phyloP scores from a whole-genome alignment of 2,329 filamentous ascomycete genomes.

The Cadophora sp. region DNA sequence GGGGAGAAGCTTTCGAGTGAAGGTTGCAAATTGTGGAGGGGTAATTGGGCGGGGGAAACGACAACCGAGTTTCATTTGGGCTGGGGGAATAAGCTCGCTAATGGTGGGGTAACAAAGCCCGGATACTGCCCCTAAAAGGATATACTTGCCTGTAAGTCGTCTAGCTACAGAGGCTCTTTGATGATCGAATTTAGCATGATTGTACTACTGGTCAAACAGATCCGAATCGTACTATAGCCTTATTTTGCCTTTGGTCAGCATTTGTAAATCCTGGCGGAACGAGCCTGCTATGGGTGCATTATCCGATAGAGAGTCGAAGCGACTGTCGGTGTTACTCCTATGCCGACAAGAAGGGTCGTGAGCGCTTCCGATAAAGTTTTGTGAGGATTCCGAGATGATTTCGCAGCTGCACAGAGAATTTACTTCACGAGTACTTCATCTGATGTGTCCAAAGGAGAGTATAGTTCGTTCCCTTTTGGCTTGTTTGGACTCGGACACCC shows the following conservation, averaged over 20 bases:
- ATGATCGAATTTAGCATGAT: too few species aligned
- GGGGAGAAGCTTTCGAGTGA: conserved; percentile 1
- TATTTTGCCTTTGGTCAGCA: neutral
- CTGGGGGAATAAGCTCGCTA: neutral
- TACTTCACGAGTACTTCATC: neutral
- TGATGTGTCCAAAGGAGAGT: neutral
- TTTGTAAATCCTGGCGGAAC: neutral
- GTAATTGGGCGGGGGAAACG: conserved; percentile 12
- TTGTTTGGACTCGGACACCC: neutral
- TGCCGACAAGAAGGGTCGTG: neutral
- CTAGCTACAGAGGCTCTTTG: too few species aligned
- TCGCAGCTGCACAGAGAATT: too few species aligned
- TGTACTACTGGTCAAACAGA: neutral
- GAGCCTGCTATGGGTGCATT: neutral
- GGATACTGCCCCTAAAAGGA: neutral
- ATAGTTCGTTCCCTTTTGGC: neutral
- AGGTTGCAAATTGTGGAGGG: conserved; percentile 1
- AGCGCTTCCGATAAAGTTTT: too few species aligned
- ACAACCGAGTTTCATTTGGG: too few species aligned
- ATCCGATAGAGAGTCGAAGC: neutral
- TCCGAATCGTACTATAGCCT: neutral
- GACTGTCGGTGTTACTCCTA: neutral
- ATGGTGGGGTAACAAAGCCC: neutral
- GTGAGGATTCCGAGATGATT: too few species aligned
- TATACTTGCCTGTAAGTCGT: too few species aligned